These are phyloP conservation scores for Allium fistulosum DNA, from an alignment of 106 monocot genomes.

Conservation along the genomic window DNA sequence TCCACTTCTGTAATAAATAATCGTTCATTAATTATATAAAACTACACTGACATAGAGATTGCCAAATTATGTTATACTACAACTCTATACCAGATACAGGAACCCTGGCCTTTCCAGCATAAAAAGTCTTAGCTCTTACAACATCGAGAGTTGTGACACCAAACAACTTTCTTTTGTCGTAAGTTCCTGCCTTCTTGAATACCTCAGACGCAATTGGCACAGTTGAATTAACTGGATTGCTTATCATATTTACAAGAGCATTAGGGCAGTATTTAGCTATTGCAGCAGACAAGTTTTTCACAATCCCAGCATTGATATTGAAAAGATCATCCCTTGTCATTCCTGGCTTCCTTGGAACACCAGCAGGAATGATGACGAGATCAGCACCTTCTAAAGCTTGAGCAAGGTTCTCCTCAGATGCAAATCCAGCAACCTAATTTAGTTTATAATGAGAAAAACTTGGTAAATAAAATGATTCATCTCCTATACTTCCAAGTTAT, in stretches of 20 bases:
- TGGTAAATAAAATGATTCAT: no score
- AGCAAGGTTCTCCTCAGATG: conserved; percentile 54
- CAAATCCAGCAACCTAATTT: conserved; percentile 33
- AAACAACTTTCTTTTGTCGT: conserved; percentile 78
- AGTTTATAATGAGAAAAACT: no score
- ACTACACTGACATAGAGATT: neutral
- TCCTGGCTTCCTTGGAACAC: conserved; percentile 67
- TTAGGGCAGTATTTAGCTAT: conserved; percentile 72
- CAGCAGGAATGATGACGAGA: conserved; percentile 60
- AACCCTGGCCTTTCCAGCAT: conserved; percentile 71
- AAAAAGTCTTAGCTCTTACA: conserved; percentile 88
- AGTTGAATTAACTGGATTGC: conserved; percentile 96
- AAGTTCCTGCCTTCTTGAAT: conserved; percentile 91
- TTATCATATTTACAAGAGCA: conserved; percentile 82
- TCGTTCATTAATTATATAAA: neutral
- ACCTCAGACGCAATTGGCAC: conserved; percentile 93
- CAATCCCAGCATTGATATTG: conserved; percentile 75
- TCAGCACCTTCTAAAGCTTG: conserved; percentile 56
- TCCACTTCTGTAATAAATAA: conserved; percentile 46
- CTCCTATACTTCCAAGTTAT: no score
- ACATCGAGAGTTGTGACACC: conserved; percentile 96
- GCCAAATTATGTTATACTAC: neutral
- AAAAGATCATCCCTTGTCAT: conserved; percentile 81
- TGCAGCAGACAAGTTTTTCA: conserved; percentile 45
- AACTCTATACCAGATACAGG: conserved; percentile 47